Evolutionary conservation across 176 grass and related monocot genomes (phyloP), one percentile per base, ranked within the genome.

Genomic region (Oryza glumipatula): DNA sequence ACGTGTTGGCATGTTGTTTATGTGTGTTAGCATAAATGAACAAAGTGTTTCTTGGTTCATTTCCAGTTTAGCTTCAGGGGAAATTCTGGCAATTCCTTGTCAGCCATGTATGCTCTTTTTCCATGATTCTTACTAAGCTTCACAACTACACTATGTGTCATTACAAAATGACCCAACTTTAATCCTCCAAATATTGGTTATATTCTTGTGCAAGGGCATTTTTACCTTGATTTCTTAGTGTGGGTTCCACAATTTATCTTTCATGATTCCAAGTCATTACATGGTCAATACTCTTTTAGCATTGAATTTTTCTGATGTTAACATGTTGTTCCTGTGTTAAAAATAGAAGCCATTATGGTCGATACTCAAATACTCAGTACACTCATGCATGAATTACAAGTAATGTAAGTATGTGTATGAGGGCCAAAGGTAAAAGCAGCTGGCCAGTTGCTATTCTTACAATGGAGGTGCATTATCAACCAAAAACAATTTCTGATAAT

Each of bases 291-390:
- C 54, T 21, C 17, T 21, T 58, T 58, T 58, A 58, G 54, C 17
- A 58, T 17, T 58, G 54, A 19, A 2, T 2, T 8, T 58, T 58
- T 21, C 6, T 58, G 19, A 58, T 58, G 17, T 21, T 58, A 58
- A 58, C 54, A 58, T 58, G 54, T 6, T 19, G 51, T 21, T 58
- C 16, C 14, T 58, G 17, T 21, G 51, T 54, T 54, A 54, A 54
- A 52, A 54, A 54, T 58, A 58, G 17, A 51, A 51, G 15, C 17
- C 5, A 58, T 58, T 21, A 58, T 36, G 41, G 28, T 54, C 32
- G 70, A 17, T 61, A 70, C 52, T 24, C 68, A 72, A 64, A 17
- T 61, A 70, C 52, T 24, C 68, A 72, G 47, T 82, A 73, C 69
- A 64, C 28, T 33, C 15, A 36, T 64, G 4, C n/a, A 48, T 60